Conservation (phyloP, 139 green algal genomes). For the Helicosporidium sp. region DNA sequence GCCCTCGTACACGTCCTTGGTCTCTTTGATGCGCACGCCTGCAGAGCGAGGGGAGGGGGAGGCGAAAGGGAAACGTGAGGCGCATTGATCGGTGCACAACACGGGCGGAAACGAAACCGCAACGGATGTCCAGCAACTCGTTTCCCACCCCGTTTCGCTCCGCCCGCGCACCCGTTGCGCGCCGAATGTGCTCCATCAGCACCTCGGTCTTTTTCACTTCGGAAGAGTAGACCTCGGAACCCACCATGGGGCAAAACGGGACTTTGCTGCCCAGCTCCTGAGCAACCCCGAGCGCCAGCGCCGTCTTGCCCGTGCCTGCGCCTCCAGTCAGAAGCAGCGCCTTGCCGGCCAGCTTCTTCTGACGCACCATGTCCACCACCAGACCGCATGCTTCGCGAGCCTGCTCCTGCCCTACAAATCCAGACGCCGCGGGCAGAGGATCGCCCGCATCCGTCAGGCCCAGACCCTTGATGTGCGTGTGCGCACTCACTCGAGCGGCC, state of each 20-base stretch:
- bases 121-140: neutral
- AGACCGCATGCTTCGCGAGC: slow-evolving; percentile 84
- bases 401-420: slow-evolving; percentile 88
- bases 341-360: slow-evolving; percentile 93
- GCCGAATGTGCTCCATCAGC: slow-evolving; percentile 96
- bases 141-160: too few species aligned
- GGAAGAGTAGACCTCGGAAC: slow-evolving; percentile 87
- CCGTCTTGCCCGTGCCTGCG: slow-evolving; percentile 93
- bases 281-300: slow-evolving; percentile 86
- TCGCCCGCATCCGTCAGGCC: slow-evolving; percentile 69
- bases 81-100: too few species aligned
- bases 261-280: slow-evolving; percentile 78
- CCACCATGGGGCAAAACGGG: slow-evolving; percentile 98
- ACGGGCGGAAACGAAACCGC: neutral
- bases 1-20: slow-evolving; percentile 99
- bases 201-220: slow-evolving; percentile 99
- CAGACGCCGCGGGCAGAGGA: slow-evolving; percentile 48
- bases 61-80: neutral
- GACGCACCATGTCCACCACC: slow-evolving; percentile 93
- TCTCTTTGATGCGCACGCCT: slow-evolving; percentile 96
- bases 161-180: slow-evolving; percentile 66
- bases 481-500: slow-evolving; percentile 79
- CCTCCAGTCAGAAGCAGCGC: slow-evolving; percentile 87
- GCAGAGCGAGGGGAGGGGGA: neutral
- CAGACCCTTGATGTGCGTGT: slow-evolving; percentile 97